Evolutionary conservation across 257 asterid species (phyloP).

Genomic region (Ballota nigra): DNA sequence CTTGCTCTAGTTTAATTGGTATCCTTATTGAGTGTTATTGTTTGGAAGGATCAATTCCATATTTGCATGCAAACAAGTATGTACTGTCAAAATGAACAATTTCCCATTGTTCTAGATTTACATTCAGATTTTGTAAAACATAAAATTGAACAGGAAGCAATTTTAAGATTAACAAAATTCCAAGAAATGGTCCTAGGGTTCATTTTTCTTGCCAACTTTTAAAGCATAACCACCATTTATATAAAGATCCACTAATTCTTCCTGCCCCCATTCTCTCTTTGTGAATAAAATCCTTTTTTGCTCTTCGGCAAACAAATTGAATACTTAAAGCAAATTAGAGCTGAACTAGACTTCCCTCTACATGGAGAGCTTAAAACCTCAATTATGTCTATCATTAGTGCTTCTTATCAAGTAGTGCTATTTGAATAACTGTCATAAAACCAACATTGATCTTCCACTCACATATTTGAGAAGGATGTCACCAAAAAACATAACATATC

Average conservation of each 20-base stretch:
- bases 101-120: too few relatives aligned
- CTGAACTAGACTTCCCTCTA: not conserved
- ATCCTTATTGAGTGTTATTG: too few relatives aligned
- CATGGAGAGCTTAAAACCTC: conserved; percentile 5
- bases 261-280: not conserved
- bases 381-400: conserved; percentile 3
- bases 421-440: not conserved
- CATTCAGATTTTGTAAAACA: too few relatives aligned
- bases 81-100: too few relatives aligned
- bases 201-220: not conserved
- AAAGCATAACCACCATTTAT: not conserved
- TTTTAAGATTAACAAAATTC: not conserved
- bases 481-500: not conserved
- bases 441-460: not conserved
- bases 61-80: too few relatives aligned
- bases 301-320: conserved; percentile 1
- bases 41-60: too few relatives aligned
- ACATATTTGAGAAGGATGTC: not conserved
- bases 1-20: too few relatives aligned
- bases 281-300: not conserved
- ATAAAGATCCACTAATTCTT: not conserved
- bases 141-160: too few relatives aligned
- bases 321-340: not conserved
- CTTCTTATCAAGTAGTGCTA: conserved; percentile 9
- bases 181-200: not conserved